phyloP scores from a whole-genome alignment of 345 rosid genomes.

The Linum usitatissimum region DNA sequence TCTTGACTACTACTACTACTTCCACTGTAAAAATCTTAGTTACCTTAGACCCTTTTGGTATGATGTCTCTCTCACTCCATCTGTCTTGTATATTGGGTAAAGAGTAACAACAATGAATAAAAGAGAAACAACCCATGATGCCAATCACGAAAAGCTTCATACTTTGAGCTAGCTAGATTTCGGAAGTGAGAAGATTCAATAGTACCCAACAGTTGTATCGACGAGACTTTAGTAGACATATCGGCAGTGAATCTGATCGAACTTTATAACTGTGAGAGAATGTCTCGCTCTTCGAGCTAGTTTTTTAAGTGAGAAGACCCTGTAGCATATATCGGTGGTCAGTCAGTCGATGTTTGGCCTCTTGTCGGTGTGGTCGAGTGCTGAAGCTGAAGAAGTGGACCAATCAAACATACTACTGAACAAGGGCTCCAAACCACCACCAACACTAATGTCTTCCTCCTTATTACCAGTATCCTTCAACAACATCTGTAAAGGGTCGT shows the following conservation, averaged over 20 bases:
- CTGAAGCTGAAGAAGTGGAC: background rate
- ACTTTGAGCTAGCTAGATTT: too few relatives aligned
- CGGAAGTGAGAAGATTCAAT: background rate
- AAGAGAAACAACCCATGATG: background rate
- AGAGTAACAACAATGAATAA: background rate
- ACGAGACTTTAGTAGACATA: too few relatives aligned
- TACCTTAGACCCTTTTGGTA: background rate
- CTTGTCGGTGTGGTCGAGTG: background rate
- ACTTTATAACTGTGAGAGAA: too few relatives aligned
- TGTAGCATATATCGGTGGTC: background rate
- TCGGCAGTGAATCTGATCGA: too few relatives aligned
- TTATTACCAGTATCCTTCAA: background rate
- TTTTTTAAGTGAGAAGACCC: background rate
- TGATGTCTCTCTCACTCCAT: background rate
- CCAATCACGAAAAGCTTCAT: background rate
- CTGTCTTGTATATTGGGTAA: background rate
- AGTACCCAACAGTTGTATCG: too few relatives aligned
- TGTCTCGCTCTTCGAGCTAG: too few relatives aligned
- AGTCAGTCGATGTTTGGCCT: background rate
- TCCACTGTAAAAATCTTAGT: background rate
- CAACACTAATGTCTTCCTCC: background rate
- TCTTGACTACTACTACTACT: background rate
- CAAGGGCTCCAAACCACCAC: background rate
- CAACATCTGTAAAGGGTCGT: background rate
- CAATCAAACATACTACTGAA: background rate